Percentiles rank a stretch among this genome's conserved stretches.
phyloP scores from a whole-genome alignment of 2,329 filamentous ascomycete genomes.

The Cladophialophora exuberans region DNA sequence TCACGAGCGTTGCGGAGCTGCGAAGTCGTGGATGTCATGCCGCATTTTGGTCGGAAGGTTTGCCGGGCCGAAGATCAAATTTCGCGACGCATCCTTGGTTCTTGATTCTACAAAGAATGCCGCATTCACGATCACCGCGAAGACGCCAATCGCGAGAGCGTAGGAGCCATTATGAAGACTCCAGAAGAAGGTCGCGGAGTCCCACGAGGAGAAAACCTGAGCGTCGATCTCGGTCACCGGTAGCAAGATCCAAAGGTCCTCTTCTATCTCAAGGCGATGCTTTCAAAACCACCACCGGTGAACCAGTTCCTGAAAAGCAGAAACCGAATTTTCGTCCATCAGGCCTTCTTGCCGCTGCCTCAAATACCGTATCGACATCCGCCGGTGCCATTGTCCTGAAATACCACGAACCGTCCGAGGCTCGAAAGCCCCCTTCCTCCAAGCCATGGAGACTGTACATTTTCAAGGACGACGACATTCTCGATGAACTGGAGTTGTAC shows the following conservation, averaged over 20 bases:
- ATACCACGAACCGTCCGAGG: constrained; percentile 93
- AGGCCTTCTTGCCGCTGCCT: constrained; percentile 82
- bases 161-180: not conserved
- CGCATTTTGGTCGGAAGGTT: constrained; percentile 5
- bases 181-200: constrained; percentile 12
- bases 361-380: constrained; percentile 73
- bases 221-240: constrained; percentile 25
- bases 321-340: constrained; percentile 84
- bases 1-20: constrained; percentile 12
- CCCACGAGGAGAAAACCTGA: constrained; percentile 7
- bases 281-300: constrained; percentile 40
- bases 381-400: constrained; percentile 76
- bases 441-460: constrained; percentile 89
- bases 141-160: constrained; percentile 2
- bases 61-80: constrained; percentile 3
- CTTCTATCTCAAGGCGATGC: constrained; percentile 52
- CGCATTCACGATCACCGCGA: constrained; percentile 18
- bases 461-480: constrained; percentile 79
- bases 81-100: not conserved
- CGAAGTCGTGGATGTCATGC: constrained; percentile 18
- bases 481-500: constrained; percentile 79
- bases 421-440: constrained; percentile 78
- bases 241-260: constrained; percentile 34
- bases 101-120: constrained; percentile 15
- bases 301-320: constrained; percentile 65